Evolutionary conservation across 2,329 filamentous ascomycete species (phyloP).

Genomic region (Aspergillus sp.): DNA sequence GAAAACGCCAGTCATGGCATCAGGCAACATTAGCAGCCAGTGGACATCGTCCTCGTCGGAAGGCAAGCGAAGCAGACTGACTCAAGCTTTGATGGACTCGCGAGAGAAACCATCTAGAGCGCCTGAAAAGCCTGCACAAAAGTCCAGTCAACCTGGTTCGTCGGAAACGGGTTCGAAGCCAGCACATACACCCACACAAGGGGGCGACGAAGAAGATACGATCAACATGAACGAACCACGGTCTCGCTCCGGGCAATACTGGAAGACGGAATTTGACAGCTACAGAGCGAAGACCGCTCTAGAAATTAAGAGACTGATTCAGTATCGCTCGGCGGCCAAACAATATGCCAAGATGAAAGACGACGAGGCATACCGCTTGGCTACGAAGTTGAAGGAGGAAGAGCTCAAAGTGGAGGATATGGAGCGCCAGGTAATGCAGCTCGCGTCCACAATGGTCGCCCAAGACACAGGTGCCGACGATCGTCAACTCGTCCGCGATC

Average conservation of each 20-base stretch:
- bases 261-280: slow-evolving; percentile 64
- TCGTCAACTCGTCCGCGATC: slow-evolving; percentile 47
- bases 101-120: slow-evolving; percentile 41
- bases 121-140: slow-evolving; percentile 20
- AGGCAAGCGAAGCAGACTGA: slow-evolving; percentile 44
- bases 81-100: slow-evolving; percentile 45
- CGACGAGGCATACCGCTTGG: slow-evolving; percentile 56
- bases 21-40: slow-evolving; percentile 53
- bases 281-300: slow-evolving; percentile 62
- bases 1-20: slow-evolving; percentile 51
- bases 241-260: slow-evolving; percentile 64
- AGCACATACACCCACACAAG: slow-evolving; percentile 28
- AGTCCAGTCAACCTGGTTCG: slow-evolving; percentile 20
- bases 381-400: slow-evolving; percentile 58
- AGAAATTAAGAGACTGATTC: slow-evolving; percentile 64
- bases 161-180: slow-evolving; percentile 19
- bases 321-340: slow-evolving; percentile 63
- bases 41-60: slow-evolving; percentile 41
- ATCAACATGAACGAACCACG: slow-evolving; percentile 59
- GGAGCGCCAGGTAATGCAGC: slow-evolving; percentile 48
- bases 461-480: slow-evolving; percentile 38
- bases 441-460: slow-evolving; percentile 46
- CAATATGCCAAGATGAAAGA: slow-evolving; percentile 65
- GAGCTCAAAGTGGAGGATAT: slow-evolving; percentile 49
- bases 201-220: slow-evolving; percentile 51